Percentiles rank a stretch among this genome's conserved stretches.
phyloP scores from a whole-genome alignment of 1,284 basidiomycete genomes.

The Fistulina hepatica region DNA sequence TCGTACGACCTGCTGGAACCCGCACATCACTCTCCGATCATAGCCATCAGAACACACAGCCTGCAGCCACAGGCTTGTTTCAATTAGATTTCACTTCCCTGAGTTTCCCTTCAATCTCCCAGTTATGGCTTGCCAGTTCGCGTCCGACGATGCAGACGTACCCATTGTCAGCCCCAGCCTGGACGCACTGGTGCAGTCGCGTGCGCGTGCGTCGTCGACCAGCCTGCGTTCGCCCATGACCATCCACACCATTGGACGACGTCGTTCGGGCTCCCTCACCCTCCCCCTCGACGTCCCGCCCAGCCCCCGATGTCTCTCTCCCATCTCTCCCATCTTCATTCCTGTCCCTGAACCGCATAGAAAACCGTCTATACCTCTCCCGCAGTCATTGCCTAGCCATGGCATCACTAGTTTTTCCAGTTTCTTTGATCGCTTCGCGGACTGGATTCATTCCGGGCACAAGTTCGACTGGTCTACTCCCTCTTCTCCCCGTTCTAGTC shows the following conservation, averaged over 20 bases:
- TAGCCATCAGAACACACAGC: no score
- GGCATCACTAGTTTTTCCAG: constrained; percentile 3
- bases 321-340: background rate
- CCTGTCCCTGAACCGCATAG: background rate
- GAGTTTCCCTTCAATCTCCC: no score
- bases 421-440: no score
- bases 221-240: background rate
- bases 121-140: no score
- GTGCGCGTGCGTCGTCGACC: background rate
- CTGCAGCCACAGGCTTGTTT: no score
- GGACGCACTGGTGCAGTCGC: no score
- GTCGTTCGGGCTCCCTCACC: background rate
- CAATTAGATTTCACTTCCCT: no score
- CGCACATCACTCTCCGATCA: no score
- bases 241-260: constrained; percentile 1
- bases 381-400: constrained; percentile 18
- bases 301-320: constrained; percentile 7
- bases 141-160: no score
- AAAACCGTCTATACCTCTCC: constrained; percentile 17
- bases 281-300: background rate
- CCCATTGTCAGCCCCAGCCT: no score
- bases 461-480: constrained; percentile 32
- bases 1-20: no score
- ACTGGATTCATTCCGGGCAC: background rate
- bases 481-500: constrained; percentile 27